Percentiles rank a stretch among this genome's conserved stretches.
phyloP scores from a whole-genome alignment of 2,329 filamentous ascomycete genomes.

The Bipolaris bicolor region DNA sequence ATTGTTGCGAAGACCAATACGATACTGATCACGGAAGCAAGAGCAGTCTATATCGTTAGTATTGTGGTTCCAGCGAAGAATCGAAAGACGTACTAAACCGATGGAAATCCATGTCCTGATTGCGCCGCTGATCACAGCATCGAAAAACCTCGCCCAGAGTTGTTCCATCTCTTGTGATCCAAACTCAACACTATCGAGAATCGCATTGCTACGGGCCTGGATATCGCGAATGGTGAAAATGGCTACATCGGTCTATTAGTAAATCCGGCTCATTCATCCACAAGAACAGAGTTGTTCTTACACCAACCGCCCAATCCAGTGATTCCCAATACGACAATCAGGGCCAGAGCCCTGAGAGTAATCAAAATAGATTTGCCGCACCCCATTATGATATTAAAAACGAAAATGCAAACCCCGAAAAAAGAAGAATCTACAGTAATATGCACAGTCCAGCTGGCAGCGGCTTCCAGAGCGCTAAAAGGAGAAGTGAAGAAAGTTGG shows the following conservation, averaged over 20 bases:
- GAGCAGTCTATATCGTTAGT: conserved; percentile 27
- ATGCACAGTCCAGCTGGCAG: conserved; percentile 36
- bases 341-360: conserved; percentile 29
- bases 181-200: conserved; percentile 20
- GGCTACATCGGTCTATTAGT: conserved; percentile 11
- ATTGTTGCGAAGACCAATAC: conserved; percentile 26
- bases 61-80: not conserved
- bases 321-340: conserved; percentile 28
- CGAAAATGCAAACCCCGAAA: not conserved
- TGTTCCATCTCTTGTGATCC: conserved; percentile 15
- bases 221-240: conserved; percentile 32
- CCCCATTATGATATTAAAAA: conserved; percentile 25
- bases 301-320: conserved; percentile 36
- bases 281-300: conserved; percentile 13
- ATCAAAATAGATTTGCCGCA: conserved; percentile 20
- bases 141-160: conserved; percentile 31
- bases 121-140: conserved; percentile 15
- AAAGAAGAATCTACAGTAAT: conserved; percentile 15
- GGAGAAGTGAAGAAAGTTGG: conserved; percentile 13
- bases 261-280: not conserved
- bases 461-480: conserved; percentile 36
- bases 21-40: conserved; percentile 25
- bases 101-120: conserved; percentile 36
- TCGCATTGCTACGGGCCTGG: conserved; percentile 23
- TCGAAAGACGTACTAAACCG: conserved; percentile 26